Percentiles rank a stretch among this genome's conserved stretches.
Evolutionary conservation across 345 rosid genomes (phyloP).

Genomic region (Citrus inodora): DNA sequence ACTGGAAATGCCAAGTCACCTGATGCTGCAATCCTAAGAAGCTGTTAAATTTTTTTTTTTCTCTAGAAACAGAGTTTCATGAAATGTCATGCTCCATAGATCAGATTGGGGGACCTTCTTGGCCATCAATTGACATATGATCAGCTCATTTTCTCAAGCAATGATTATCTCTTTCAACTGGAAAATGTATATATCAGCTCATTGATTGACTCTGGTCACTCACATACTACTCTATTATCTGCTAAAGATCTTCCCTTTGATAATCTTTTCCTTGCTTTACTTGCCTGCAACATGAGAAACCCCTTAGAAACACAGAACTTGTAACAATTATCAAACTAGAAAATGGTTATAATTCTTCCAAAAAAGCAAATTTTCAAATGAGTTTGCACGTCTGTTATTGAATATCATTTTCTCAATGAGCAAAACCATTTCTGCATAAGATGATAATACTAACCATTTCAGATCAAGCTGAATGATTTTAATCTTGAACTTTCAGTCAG

Average conservation of each 20-base stretch:
- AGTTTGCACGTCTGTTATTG: too few relatives aligned
- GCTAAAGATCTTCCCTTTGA: background rate
- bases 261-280: conserved; percentile 37
- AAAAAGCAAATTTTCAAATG: background rate
- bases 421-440: background rate
- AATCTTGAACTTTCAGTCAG: background rate
- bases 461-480: too few relatives aligned
- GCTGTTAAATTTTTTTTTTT: background rate
- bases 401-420: background rate
- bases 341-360: background rate
- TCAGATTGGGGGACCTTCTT: background rate
- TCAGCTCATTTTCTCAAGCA: background rate
- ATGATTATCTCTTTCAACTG: background rate
- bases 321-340: background rate
- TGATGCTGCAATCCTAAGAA: background rate
- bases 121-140: background rate
- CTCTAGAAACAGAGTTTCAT: background rate
- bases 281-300: conserved; percentile 32
- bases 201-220: background rate
- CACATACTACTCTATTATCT: background rate
- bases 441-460: too few relatives aligned
- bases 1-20: background rate
- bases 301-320: background rate
- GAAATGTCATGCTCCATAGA: background rate
- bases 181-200: too few relatives aligned